phyloP scores from a whole-genome alignment of 768 basidiomycete genomes.

The Tricholoma terreum region DNA sequence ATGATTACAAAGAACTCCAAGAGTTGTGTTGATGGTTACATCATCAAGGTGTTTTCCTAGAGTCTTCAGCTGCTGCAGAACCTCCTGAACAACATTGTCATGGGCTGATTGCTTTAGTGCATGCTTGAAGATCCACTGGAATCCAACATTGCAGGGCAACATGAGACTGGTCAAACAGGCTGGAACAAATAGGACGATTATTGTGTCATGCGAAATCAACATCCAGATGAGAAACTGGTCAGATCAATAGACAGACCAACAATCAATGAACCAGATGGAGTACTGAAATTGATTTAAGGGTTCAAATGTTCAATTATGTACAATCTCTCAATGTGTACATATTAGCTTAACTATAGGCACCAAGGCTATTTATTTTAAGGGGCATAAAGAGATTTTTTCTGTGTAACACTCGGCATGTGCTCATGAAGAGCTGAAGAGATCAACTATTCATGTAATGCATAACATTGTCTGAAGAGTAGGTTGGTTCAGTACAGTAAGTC shows the following conservation, averaged over 20 bases:
- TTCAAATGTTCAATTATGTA: not conserved
- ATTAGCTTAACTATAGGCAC: not conserved
- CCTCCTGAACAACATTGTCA: not conserved
- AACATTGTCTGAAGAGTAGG: not conserved
- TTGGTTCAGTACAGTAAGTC: no score
- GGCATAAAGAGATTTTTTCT: not conserved
- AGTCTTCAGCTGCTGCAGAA: not conserved
- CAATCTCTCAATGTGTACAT: no score
- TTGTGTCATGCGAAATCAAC: conserved; percentile 23
- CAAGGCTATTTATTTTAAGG: not conserved
- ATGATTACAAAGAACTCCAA: not conserved
- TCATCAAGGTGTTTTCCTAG: not conserved
- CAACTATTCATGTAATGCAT: not conserved
- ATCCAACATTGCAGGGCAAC: conserved; percentile 8
- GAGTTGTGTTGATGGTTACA: not conserved
- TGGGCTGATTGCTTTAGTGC: conserved; percentile 1
- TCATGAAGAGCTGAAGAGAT: not conserved
- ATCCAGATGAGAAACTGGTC: conserved; percentile 34
- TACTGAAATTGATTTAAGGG: conserved; percentile 14
- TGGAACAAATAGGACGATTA: conserved; percentile 20
- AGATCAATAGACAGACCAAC: conserved; percentile 36
- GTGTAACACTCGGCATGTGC: not conserved
- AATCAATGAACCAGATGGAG: conserved; percentile 29
- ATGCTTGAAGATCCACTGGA: conserved; percentile 1
- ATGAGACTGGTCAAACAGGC: conserved; percentile 5